phyloP scores from a whole-genome alignment of 495 filamentous ascomycete genomes.

The Trichoderma parareesei region DNA sequence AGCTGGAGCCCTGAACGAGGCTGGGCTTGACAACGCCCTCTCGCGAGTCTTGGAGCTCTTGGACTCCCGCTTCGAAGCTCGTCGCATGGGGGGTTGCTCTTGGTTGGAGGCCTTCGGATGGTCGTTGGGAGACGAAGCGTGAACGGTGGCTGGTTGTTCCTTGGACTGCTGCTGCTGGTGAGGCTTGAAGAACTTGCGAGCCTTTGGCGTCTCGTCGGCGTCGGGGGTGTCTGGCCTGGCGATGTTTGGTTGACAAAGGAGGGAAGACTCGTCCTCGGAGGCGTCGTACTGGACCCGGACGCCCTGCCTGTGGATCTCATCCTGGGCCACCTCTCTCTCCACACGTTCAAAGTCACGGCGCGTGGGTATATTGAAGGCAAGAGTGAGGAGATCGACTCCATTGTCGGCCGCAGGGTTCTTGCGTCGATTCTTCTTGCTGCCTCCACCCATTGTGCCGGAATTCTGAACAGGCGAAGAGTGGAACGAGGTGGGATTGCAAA shows the following conservation, averaged over 20 bases:
- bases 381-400: conserved; percentile 2
- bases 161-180: neutral
- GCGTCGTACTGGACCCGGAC: neutral
- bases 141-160: neutral
- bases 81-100: neutral
- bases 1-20: neutral
- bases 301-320: neutral
- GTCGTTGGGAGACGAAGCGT: neutral
- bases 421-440: neutral
- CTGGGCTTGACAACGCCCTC: neutral
- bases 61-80: neutral
- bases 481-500: neutral
- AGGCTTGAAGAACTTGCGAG: neutral
- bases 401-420: conserved; percentile 2
- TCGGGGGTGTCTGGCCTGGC: neutral
- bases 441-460: neutral
- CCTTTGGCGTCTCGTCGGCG: neutral
- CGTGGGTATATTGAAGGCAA: conserved; percentile 7
- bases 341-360: conserved; percentile 1
- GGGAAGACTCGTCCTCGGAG: neutral
- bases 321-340: neutral
- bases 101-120: neutral
- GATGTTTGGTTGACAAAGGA: neutral
- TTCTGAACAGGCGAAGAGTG: neutral
- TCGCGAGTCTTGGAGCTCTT: neutral